These are phyloP conservation scores for Brassica napus DNA, from an alignment of 345 rosid genomes.

Conservation along the genomic window Da-Ae NC_063440.1:23840001-23840500, in stretches of 20 bases:
- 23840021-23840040: conserved; percentile 8
- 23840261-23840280: too few relatives aligned
- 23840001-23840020: conserved; percentile 19
- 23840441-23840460: conserved; percentile 6
- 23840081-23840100: conserved; percentile 7
- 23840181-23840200: too few relatives aligned
- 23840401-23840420: background rate
- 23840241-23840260: too few relatives aligned
- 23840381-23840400: too few relatives aligned
- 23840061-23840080: background rate
- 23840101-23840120: background rate
- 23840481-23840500: background rate
- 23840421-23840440: background rate
- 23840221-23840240: too few relatives aligned
- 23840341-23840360: too few relatives aligned
- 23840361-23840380: background rate
- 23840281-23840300: too few relatives aligned
- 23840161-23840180: background rate
- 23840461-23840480: background rate
- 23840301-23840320: too few relatives aligned
- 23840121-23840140: background rate
- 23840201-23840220: too few relatives aligned
- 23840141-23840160: background rate
- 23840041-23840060: conserved; percentile 19
- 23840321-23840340: too few relatives aligned